Evolutionary conservation across 2,329 filamentous ascomycete genomes (phyloP), one percentile per base, ranked within the genome.

Genomic region (Leptosphaerulina australis): DNA sequence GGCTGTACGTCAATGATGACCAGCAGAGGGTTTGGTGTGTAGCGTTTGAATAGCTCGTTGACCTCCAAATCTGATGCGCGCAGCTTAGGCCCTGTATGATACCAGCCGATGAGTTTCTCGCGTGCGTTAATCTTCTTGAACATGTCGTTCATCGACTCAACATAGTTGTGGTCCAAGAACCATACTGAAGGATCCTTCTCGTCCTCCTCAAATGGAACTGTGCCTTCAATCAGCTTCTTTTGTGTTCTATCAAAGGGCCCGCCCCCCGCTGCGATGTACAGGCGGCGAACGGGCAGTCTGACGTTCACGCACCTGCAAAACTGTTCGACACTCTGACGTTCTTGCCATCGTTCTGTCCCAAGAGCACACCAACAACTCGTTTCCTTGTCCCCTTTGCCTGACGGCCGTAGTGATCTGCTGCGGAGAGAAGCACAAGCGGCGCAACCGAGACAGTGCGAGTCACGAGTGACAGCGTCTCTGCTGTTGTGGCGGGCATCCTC

Each of bases 71-170:
- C 94, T 35, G 94, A 97, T 47, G 92, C 93, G 71, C 94, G 87
- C 69, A 99, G 82, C 82, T 97, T 99, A 29, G 94, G 94, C 31
- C 94, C 94, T 15, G 94, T 96, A 78, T 99, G 94, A 77, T 99
- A 99, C 94, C 94, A 99, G 70, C 94, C 94, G 82, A 99, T 95
- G 74, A 99, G 83, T 85, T 97, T 97, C 80, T 99, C 94, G 59
- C 90, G 83, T 55, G 94, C 94, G 79, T 99, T 99, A 82, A 99
- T 92, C 80, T 97, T 97, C 82, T 99, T 99, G 84, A 99, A 99
- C 94, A 99, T 99, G 76, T 97, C 94, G 79, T 94, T 96, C 94
- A 99, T 99, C 65, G 88, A 90, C 77, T 99, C 94, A 75, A 99
- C 90, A 70, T 97, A 99, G 83, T 97, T 97, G 83, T 99, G 94